phyloP scores from a whole-genome alignment of 108 stramenopile genomes.

The Discostella stelligeroides region DNA sequence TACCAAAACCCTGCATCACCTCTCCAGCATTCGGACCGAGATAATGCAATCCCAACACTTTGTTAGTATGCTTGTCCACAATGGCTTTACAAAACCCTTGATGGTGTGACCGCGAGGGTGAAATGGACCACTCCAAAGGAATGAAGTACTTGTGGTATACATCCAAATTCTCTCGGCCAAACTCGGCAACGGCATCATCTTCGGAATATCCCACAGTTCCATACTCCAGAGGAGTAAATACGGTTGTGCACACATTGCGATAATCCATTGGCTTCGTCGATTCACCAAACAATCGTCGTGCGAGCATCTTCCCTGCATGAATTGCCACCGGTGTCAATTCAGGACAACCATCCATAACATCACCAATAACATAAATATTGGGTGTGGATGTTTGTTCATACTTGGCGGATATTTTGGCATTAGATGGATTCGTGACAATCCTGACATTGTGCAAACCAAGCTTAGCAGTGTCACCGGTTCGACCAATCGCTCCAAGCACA shows the following conservation, averaged over 20 bases:
- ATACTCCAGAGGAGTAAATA: conserved; percentile 98
- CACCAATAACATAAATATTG: conserved; percentile 98
- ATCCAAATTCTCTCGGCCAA: conserved; percentile 84
- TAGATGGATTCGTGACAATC: conserved; percentile 72
- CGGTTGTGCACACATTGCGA: conserved; percentile 91
- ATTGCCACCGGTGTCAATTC: conserved; percentile 99
- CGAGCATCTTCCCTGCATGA: conserved; percentile 89
- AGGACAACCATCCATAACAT: conserved; percentile 95
- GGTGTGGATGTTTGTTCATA: conserved; percentile 89
- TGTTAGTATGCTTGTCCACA: conserved; percentile 69
- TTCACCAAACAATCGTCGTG: conserved; percentile 92
- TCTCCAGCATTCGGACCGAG: conserved; percentile 99
- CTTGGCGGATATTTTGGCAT: conserved; percentile 77
- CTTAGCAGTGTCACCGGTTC: conserved; percentile 86
- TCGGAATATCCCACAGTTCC: conserved; percentile 94
- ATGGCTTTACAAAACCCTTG: conserved; percentile 91
- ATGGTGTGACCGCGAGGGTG: conserved; percentile 57
- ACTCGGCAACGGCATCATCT: conserved; percentile 88
- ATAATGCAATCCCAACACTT: conserved; percentile 96
- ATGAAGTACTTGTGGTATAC: conserved; percentile 94
- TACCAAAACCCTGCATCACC: conserved; percentile 93
- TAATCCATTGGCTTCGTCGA: conserved; percentile 91
- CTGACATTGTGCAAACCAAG: conserved; percentile 85
- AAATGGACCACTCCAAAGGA: conserved; percentile 95
- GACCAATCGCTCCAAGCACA: conserved; percentile 93